Evolutionary conservation across 345 rosid species (phyloP), one percentile per base, ranked within the genome.

Genomic region (Eucalyptus tenuipes): DNA sequence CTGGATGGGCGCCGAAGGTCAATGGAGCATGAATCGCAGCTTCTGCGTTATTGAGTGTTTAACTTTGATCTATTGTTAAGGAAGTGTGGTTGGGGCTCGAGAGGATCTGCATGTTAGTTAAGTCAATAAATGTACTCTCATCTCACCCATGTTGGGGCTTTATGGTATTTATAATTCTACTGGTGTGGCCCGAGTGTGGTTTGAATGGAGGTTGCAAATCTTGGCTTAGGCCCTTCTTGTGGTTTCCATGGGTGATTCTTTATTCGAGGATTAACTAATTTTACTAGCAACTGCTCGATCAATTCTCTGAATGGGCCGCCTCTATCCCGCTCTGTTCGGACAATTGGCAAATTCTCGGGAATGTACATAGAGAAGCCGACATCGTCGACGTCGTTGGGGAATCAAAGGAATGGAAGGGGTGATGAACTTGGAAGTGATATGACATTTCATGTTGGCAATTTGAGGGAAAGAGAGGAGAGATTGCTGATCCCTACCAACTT

Each of bases 1-100:
- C 98, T 0, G 99, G 99, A 33, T 97, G 99, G 99, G 97, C 86
- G 44, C 93, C 94, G 2, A 96, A 98, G 95, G 95, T 98, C 85
- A 92, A 97, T 92, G 93, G 95, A 61, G 95, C 95, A 93, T 86
- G 90, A 89, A 89, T 48, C 9, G 33, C 37, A 42, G 33, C 29
- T 53, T 71, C 71, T 84, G 48, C 44, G 18, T n/a, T 7, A 27
- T 85, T 4, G 40, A 85, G 12, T 48, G 47, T 75, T 20, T 20
- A 3, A 42, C 61, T 55, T 75, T 75, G 82, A 75, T 37, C 15
- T 75, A 20, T 18, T 37, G 82, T 75, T 20, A 75, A 20, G 82
- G 20, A 64, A 64, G 20, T n/a, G 37, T n/a, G 18, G 75, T 64
- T n/a, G 33, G 14, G 75, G 18, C 75, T n/a, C n/a, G 75, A 64